Evolutionary conservation across 2,329 filamentous ascomycete genomes (phyloP).

Genomic region (Fusarium udum): DNA sequence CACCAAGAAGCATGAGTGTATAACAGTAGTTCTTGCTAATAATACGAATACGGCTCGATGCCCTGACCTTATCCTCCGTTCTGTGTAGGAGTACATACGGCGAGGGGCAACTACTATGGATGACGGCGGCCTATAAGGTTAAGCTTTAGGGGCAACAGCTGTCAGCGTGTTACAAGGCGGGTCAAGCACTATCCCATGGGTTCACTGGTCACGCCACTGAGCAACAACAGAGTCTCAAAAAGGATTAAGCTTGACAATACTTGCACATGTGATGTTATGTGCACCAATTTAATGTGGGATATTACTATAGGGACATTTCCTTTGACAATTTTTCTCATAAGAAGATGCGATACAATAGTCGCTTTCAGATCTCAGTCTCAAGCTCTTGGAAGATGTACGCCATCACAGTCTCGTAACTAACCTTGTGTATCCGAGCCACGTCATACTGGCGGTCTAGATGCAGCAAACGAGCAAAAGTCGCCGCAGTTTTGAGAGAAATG

Average conservation of each 20-base stretch:
- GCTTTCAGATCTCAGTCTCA: too few relatives aligned
- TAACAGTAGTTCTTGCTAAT: too few relatives aligned
- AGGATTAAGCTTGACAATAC: neutral
- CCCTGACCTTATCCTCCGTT: too few relatives aligned
- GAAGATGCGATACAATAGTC: rapidly evolving
- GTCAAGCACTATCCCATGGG: neutral
- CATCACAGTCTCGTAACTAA: rapidly evolving
- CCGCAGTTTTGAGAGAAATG: rapidly evolving
- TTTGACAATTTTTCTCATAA: too few relatives aligned
- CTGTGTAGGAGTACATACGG: too few relatives aligned
- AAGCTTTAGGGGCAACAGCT: neutral
- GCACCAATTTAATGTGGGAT: neutral
- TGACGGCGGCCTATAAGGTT: too few relatives aligned
- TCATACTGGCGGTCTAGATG: neutral
- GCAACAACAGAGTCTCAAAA: neutral
- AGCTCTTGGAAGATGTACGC: too few relatives aligned
- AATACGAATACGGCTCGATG: too few relatives aligned
- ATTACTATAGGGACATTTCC: neutral
- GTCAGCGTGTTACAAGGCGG: neutral
- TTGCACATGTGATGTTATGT: neutral
- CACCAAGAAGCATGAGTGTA: too few relatives aligned
- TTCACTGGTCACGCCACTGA: rapidly evolving
- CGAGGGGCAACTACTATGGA: too few relatives aligned
- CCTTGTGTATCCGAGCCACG: neutral
- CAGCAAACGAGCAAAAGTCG: neutral